Conservation (phyloP, 768 basidiomycete species). For the Leccinum variicolor region DNA sequence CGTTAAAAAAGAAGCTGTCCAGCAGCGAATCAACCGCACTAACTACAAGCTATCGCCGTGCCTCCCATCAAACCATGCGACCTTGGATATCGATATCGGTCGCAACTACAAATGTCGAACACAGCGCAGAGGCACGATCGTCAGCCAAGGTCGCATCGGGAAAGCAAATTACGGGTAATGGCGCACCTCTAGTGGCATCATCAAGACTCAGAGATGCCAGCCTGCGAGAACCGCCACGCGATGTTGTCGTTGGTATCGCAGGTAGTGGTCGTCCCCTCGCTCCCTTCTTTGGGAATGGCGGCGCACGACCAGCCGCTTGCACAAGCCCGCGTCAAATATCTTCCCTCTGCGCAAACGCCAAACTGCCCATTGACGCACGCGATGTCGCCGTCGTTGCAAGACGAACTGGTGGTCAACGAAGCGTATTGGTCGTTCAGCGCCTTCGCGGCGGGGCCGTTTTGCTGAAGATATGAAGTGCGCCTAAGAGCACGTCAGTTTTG, state of each 20-base stretch:
- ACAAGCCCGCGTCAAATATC: constrained; percentile 14
- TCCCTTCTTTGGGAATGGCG: constrained; percentile 22
- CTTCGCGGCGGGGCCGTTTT: constrained; percentile 25
- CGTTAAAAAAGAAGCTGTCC: constrained; percentile 4
- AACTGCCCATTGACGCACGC: constrained; percentile 21
- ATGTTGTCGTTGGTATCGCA: constrained; percentile 18
- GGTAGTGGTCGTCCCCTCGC: constrained; percentile 16
- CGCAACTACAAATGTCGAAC: background rate
- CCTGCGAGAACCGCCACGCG: constrained; percentile 15
- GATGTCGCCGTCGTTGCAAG: constrained; percentile 15
- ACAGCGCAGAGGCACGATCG: background rate
- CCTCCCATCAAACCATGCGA: constrained; percentile 3
- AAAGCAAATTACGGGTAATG: background rate
- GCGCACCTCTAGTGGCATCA: constrained; percentile 1
- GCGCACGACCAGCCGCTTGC: constrained; percentile 16
- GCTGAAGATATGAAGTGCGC: constrained; percentile 18
- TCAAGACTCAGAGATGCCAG: constrained; percentile 18
- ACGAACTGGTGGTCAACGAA: constrained; percentile 11
- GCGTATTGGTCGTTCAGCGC: constrained; percentile 23
- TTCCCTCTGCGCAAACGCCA: constrained; percentile 12
- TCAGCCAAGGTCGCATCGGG: background rate
- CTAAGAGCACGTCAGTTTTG: constrained; percentile 1
- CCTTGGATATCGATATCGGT: background rate
- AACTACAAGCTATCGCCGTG: constrained; percentile 8
- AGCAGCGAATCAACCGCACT: constrained; percentile 10